Evolutionary conservation across 768 basidiomycete species (phyloP).

Genomic region (Lentinula boryana): DNA sequence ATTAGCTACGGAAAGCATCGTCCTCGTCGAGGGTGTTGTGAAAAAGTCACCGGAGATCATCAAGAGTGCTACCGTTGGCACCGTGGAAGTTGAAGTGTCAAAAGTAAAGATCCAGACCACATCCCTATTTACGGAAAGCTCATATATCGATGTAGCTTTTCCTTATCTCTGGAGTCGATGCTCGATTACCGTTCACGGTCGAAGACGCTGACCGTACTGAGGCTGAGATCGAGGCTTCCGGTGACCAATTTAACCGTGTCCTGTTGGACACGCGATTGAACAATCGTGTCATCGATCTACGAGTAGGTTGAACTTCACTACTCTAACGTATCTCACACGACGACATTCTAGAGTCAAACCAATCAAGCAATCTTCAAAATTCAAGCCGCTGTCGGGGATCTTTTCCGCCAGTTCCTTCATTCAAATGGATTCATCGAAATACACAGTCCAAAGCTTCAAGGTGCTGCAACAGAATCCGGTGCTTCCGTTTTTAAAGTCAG

Average conservation of each 20-base stretch:
- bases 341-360: conserved; percentile 64
- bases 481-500: conserved; percentile 96
- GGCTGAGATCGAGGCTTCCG: conserved; percentile 50
- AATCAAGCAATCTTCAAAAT: conserved; percentile 95
- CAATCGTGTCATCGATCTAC: conserved; percentile 89
- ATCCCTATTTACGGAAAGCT: conserved; percentile 1
- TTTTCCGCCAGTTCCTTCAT: conserved; percentile 83
- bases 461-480: conserved; percentile 94
- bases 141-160: conserved; percentile 48
- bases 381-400: conserved; percentile 80
- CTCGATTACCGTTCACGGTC: conserved; percentile 80
- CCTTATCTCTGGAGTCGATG: conserved; percentile 76
- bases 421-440: conserved; percentile 84
- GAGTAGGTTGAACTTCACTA: conserved; percentile 43
- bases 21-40: conserved; percentile 82
- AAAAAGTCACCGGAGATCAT: conserved; percentile 77
- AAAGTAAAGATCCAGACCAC: conserved; percentile 45
- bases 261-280: conserved; percentile 91
- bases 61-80: conserved; percentile 83
- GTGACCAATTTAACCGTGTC: conserved; percentile 70
- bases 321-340: neutral
- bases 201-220: conserved; percentile 91
- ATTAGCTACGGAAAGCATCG: conserved; percentile 82
- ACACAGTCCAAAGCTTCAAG: conserved; percentile 96
- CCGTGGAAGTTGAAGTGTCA: conserved; percentile 80